Evolutionary conservation across 1,139 yeast genomes (phyloP), one percentile per base, ranked within the genome.

Genomic region (Suhomyces taliae): DNA sequence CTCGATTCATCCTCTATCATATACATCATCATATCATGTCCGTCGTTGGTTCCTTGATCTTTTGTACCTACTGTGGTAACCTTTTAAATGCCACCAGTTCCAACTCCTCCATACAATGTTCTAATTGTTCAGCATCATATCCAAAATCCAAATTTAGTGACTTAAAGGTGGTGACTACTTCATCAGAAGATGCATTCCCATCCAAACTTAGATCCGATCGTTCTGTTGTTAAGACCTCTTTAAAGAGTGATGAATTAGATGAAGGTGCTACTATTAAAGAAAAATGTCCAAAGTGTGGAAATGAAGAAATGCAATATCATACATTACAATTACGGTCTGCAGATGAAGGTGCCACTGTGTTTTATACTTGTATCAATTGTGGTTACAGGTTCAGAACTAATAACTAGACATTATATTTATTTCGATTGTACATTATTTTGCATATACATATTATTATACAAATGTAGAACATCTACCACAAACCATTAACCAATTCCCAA

Each of bases 301-400:
- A 91, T 67, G 97, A 93, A 61, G 97, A 93, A 69, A 95, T 95
- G 99, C 93, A 86, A 65, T 93, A 93, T 67, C 97, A 93, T 64
- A 93, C 99, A 8, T 76, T 93, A 59, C 99, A 93, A 70, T 79
- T 93, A 58, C 83, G 99, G 73, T 88, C 96, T 45, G 99, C 99
- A 3, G 99, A 93, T 78, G 99, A 93, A 78, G 99, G 99, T 76
- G 95, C 95, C 31, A 87, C 95, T 7, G 95, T 87, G 32, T 95
- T 93, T 66, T 95, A 93, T 71, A 91, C 99, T 1, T 93, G 99
- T 75, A 87, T 96, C 2, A 74, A 80, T 43, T 93, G 99, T 77
- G 93, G 93, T 39, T 90, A 91, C 77, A 82, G 90, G 62, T 91
- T 88, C 76, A 86, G 97, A 75, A 90, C 97, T 41, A 91, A 91